Evolutionary conservation across 306 rosid genomes (phyloP), one percentile per base, ranked within the genome.

Genomic region (Elaeagnus macrophylla): DNA sequence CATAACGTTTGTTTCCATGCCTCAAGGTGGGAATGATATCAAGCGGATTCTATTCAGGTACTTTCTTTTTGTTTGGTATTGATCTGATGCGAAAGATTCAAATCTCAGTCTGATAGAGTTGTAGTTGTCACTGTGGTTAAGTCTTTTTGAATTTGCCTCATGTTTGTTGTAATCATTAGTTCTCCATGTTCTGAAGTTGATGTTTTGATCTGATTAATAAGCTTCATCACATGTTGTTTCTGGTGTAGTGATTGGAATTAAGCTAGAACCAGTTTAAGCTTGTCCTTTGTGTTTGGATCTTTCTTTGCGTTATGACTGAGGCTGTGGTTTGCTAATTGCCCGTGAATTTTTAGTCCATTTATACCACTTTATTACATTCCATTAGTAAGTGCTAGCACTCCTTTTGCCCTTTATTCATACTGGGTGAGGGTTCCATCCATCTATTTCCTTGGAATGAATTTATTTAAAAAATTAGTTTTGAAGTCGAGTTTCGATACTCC

Each of bases 41-140:
- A 91, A 91, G 81, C 56, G 95, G 47, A 91, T 91, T 62, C 85
- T 96, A 48, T 91, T 91, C 85, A 87, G 99, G 99, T 91, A 82
- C 68, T 62, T 54, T 67, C 38, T 48, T 46, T 60, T 9, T 16
- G 53, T 60, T 59, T 53, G 55, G 42, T 57, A 45, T 68, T 67
- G 61, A 72, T 64, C 61, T 65, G 75, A 45, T 72, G 47, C 39
- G 67, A 32, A 54, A 52, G 59, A 66, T 51, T 61, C 48, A 60
- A 35, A 18, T 39, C 42, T 65, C 70, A 58, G 64, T 53, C 75
- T 61, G 48, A 66, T 53, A 57, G 65, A 32, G 25, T 40, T 66
- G 69, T 14, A 25, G 9, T 3, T 42, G 13, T 13, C 15, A 17
- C 7, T 45, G 15, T 1, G 12, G 7, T 45, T 45, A 14, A 17